These are phyloP conservation scores for Malassezia slooffiae DNA, from an alignment of 1,284 basidiomycete species.

Conservation along the genomic window DNA sequence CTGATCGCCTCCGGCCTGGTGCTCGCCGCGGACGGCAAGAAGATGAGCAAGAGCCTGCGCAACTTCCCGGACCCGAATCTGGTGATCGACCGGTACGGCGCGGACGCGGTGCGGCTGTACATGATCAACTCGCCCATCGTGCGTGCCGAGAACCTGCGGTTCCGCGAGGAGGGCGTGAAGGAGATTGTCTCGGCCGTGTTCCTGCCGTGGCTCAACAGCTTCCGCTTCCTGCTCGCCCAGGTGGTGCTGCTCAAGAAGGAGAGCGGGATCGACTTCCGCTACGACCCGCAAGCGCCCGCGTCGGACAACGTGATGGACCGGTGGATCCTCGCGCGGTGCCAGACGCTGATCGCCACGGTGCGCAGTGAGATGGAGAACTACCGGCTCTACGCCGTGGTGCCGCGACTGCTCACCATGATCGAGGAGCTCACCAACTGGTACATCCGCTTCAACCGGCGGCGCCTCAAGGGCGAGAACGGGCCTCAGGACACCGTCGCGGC, in stretches of 20 bases:
- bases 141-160: conserved; percentile 90
- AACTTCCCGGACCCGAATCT: conserved; percentile 97
- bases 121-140: conserved; percentile 98
- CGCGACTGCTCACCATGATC: conserved; percentile 79
- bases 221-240: conserved; percentile 98
- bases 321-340: conserved; percentile 94
- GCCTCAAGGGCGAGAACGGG: conserved; percentile 90
- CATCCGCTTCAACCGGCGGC: conserved; percentile 92
- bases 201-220: conserved; percentile 96
- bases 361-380: conserved; percentile 90
- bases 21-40: conserved; percentile 94
- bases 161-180: conserved; percentile 94
- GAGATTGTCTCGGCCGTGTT: conserved; percentile 90
- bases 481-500: conserved; percentile 76
- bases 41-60: conserved; percentile 97
- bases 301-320: conserved; percentile 94
- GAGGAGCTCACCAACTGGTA: conserved; percentile 99
- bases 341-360: conserved; percentile 85
- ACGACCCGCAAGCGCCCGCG: conserved; percentile 72
- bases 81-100: conserved; percentile 83
- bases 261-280: conserved; percentile 67
- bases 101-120: conserved; percentile 94
- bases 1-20: conserved; percentile 92
- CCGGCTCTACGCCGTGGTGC: conserved; percentile 94
- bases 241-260: conserved; percentile 77